Conservation (phyloP, 495 filamentous ascomycete genomes). For the Platismatia glauca region DNA sequence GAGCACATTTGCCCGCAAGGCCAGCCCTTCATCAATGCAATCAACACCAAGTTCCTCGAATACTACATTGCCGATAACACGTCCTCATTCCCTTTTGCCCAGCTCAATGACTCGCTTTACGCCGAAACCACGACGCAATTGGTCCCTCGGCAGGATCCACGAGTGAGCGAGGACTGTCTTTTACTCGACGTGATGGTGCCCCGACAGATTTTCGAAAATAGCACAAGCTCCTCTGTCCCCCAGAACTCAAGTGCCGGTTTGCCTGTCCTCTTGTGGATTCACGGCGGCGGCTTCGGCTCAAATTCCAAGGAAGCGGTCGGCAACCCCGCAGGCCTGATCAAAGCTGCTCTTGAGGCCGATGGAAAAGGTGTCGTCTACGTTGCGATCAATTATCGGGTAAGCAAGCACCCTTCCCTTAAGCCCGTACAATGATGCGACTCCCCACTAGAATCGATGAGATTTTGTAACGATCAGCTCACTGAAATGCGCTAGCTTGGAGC, state of each 20-base stretch:
- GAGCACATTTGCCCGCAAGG: slow-evolving; percentile 45
- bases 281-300: slow-evolving; percentile 45
- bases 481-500: background rate
- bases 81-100: too few species aligned
- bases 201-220: slow-evolving; percentile 21
- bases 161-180: slow-evolving; percentile 45
- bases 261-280: slow-evolving; percentile 50
- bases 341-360: slow-evolving; percentile 27
- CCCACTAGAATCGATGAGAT: too few species aligned
- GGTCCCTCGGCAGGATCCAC: too few species aligned
- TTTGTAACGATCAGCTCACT: too few species aligned
- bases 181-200: slow-evolving; percentile 47
- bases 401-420: too few species aligned
- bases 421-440: too few species aligned
- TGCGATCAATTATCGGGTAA: slow-evolving; percentile 47
- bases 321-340: slow-evolving; percentile 39
- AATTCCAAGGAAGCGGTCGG: slow-evolving; percentile 44
- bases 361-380: slow-evolving; percentile 42
- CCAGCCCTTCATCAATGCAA: too few species aligned
- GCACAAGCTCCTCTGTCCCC: too few species aligned
- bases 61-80: too few species aligned
- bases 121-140: too few species aligned
- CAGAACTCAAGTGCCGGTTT: slow-evolving; percentile 18
- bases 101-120: too few species aligned
- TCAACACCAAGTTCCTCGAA: too few species aligned